Evolutionary conservation across 2,329 filamentous ascomycete genomes (phyloP).

Genomic region (Diaporthe helianthi): DNA sequence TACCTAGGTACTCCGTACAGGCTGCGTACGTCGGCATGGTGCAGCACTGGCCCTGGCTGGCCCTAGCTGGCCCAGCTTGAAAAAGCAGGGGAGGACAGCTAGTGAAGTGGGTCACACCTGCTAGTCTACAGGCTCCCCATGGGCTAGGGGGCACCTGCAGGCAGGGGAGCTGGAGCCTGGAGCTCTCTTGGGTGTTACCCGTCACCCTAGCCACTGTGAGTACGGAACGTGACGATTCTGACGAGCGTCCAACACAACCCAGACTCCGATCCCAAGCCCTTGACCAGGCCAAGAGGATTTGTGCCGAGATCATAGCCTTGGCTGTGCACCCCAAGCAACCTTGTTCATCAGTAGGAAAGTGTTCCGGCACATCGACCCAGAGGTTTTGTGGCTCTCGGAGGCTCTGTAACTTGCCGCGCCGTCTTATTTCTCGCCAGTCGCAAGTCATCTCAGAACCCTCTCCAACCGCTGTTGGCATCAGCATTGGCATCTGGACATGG

Average conservation of each 20-base stretch:
- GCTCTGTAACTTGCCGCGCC: background rate
- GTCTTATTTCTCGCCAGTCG: background rate
- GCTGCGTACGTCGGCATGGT: background rate
- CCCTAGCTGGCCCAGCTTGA: background rate
- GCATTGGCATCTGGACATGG: constrained; percentile 8
- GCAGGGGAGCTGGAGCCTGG: too few relatives aligned
- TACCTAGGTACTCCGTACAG: too few relatives aligned
- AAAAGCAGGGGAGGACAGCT: background rate
- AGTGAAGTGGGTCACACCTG: background rate
- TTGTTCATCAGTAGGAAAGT: background rate
- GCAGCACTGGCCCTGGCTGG: constrained; percentile 3
- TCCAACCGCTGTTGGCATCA: background rate
- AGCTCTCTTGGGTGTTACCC: background rate
- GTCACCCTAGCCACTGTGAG: background rate
- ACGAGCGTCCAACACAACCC: background rate
- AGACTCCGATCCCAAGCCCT: background rate
- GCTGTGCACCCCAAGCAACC: constrained; percentile 11
- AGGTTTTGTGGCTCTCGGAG: background rate
- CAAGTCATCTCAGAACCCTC: background rate
- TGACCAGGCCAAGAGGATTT: constrained; percentile 5
- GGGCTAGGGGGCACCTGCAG: background rate
- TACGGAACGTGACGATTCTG: background rate
- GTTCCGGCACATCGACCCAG: background rate
- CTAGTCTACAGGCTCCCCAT: background rate
- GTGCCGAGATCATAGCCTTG: constrained; percentile 15